A percentile compares a stretch with the other conserved stretches of the same genome.
Evolutionary conservation across 495 filamentous ascomycete genomes (phyloP).

Genomic region (Penicillium samsonianum): DNA sequence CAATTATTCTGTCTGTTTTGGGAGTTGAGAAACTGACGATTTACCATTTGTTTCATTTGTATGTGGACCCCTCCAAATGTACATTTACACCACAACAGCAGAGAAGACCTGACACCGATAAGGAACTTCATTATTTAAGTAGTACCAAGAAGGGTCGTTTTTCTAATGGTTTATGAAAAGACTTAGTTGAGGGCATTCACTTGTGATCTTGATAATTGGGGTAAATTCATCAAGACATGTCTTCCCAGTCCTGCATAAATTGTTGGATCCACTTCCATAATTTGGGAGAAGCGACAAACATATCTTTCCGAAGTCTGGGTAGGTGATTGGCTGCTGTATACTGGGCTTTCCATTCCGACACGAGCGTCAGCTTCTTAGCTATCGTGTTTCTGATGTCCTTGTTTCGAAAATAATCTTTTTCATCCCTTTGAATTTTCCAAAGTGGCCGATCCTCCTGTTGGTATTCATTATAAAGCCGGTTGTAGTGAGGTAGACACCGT

Average conservation of each 20-base stretch:
- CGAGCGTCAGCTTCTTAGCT: slow-evolving; percentile 29
- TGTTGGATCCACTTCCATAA: slow-evolving; percentile 27
- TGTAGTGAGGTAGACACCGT: slow-evolving; percentile 22
- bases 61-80: too few species aligned
- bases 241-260: slow-evolving; percentile 21
- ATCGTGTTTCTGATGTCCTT: slow-evolving; percentile 25
- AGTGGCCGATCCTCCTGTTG: slow-evolving; percentile 20
- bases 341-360: slow-evolving; percentile 29
- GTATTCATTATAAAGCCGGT: slow-evolving; percentile 17
- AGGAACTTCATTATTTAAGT: too few species aligned
- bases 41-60: too few species aligned
- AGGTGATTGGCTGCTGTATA: slow-evolving; percentile 15
- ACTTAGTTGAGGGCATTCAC: too few species aligned
- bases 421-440: slow-evolving; percentile 21
- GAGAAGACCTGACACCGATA: too few species aligned
- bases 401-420: slow-evolving; percentile 26
- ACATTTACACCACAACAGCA: too few species aligned
- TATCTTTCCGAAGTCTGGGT: slow-evolving; percentile 23
- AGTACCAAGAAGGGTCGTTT: too few species aligned
- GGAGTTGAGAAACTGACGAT: too few species aligned
- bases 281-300: slow-evolving; percentile 26
- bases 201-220: too few species aligned
- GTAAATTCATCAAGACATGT: slow-evolving; percentile 7
- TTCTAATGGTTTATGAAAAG: too few species aligned
- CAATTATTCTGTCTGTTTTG: too few species aligned